Conservation (phyloP, 2,329 filamentous ascomycete species). For the Orbilia blumenaviensis region DNA sequence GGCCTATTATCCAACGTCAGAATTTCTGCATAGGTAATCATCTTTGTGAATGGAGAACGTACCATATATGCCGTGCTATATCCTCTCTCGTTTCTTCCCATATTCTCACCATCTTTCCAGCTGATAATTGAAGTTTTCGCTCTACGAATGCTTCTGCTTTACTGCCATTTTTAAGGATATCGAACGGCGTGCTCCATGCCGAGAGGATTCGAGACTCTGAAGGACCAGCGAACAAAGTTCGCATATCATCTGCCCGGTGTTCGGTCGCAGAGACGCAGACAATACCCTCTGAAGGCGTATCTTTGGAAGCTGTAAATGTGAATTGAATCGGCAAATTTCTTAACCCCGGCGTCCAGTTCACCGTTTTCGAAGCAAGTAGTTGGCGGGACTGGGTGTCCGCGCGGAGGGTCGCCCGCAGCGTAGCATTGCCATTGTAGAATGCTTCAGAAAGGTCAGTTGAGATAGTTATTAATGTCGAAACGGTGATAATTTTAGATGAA, state of each 20-base stretch:
- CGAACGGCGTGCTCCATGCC: slow-evolving; percentile 55
- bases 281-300: slow-evolving; percentile 12
- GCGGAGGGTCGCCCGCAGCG: slow-evolving; percentile 52
- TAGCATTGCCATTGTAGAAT: slow-evolving; percentile 61
- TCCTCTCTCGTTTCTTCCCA: slow-evolving; percentile 78
- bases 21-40: slow-evolving; percentile 62
- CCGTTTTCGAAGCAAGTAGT: slow-evolving; percentile 40
- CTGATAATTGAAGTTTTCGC: slow-evolving; percentile 65
- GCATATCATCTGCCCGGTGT: slow-evolving; percentile 55
- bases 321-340: slow-evolving; percentile 55
- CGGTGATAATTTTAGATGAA: slow-evolving; percentile 59
- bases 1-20: slow-evolving; percentile 59
- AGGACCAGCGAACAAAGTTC: slow-evolving; percentile 19
- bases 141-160: slow-evolving; percentile 67
- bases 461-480: slow-evolving; percentile 70
- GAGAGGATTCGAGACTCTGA: slow-evolving; percentile 51
- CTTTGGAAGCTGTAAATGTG: slow-evolving; percentile 15
- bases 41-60: slow-evolving; percentile 44
- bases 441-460: slow-evolving; percentile 75
- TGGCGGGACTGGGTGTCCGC: slow-evolving; percentile 18
- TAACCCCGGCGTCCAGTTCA: slow-evolving; percentile 56
- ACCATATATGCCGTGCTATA: slow-evolving; percentile 77
- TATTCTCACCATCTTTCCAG: slow-evolving; percentile 64
- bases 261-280: slow-evolving; percentile 52
- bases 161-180: slow-evolving; percentile 48